Percentiles rank a stretch among this genome's conserved stretches.
phyloP scores from a whole-genome alignment of 805 yeast genomes.

The Saturnispora besseyi region DNA sequence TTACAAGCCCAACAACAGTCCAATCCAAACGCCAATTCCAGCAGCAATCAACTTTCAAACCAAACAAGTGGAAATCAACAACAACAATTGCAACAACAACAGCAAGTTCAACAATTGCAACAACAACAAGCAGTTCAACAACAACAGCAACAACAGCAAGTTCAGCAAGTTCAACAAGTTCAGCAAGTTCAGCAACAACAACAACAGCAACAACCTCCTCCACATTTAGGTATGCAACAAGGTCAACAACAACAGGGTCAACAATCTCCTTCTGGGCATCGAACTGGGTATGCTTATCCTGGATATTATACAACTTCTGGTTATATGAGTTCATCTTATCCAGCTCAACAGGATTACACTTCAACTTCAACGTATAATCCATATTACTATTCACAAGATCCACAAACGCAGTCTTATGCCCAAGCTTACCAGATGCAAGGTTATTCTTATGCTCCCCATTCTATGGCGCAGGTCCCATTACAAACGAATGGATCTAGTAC shows the following conservation, averaged over 20 bases:
- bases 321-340: background rate
- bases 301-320: background rate
- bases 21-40: background rate
- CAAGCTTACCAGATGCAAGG: constrained; percentile 3
- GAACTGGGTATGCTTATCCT: background rate
- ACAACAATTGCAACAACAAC: constrained; percentile 8
- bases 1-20: background rate
- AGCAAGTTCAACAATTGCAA: background rate
- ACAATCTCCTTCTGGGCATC: background rate
- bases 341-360: constrained; percentile 3
- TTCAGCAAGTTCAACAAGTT: too few species aligned
- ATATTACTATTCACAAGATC: constrained; percentile 5
- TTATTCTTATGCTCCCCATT: background rate
- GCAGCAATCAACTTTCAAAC: background rate
- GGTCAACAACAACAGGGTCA: background rate
- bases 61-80: background rate
- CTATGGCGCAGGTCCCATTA: constrained; percentile 1
- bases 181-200: constrained; percentile 4
- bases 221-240: constrained; percentile 2
- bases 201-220: background rate
- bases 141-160: background rate
- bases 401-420: constrained; percentile 1
- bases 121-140: constrained; percentile 10
- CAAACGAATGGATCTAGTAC: background rate
- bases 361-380: background rate